Evolutionary conservation across 2,329 filamentous ascomycete genomes (phyloP), one percentile per base, ranked within the genome.

Genomic region (Aureobasidium pullulans): DNA sequence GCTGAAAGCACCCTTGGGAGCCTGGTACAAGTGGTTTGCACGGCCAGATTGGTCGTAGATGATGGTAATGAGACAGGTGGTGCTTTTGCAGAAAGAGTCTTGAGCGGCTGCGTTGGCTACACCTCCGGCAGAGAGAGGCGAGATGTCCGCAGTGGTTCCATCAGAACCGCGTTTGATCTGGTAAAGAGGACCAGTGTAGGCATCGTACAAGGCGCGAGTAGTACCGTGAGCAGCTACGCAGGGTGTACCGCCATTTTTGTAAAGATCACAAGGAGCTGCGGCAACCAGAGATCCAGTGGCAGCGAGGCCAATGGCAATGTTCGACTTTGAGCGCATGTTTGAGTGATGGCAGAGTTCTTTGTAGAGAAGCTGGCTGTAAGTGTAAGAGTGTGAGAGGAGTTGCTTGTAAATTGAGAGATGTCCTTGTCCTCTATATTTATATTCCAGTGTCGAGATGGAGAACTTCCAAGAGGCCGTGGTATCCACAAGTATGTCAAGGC

Each of bases 211-310:
- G 15, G 83, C 82, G 4, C 84, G 80, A 60, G 84, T 86, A n/a
- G 83, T 86, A 68, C 81, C 81, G 67, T 86, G 84, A 0, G 84
- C 84, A 0, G 84, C 84, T 10, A 86, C 72, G 64, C 84, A 87
- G n/a, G 83, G 81, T 1, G 82, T 85, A 53, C 77, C 77, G 0
- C 81, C 83, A 0, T 77, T 75, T 1, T 77, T 67, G 71, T 86
- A 87, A 62, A 86, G 76, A 62, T 87, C 84, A 64, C 83, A 87
- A 8, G 84, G 83, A 11, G 76, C 83, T 40, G 82, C 81, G 16
- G 72, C 67, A 42, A 75, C 79, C 32, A 82, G 66, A 7, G 75
- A 71, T 58, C 68, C 64, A 2, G 70, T 67, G 60, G 69, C 58
- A 19, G 53, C 59, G 16, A 62, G 58, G 52, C 46, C 53, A 6